phyloP scores from a whole-genome alignment of 345 rosid species.

The Alliaria petiolata region DNA sequence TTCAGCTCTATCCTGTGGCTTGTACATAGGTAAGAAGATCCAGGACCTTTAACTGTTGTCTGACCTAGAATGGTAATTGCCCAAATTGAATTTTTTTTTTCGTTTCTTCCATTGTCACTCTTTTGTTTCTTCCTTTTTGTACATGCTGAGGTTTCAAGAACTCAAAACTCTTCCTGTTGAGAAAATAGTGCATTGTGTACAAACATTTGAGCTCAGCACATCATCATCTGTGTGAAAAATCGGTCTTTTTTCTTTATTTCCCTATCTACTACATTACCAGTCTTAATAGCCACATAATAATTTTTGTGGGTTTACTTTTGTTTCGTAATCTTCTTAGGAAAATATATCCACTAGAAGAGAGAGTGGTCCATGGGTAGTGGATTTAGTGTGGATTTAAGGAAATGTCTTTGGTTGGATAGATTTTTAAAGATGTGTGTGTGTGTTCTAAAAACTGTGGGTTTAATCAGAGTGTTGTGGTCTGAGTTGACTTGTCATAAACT shows the following conservation, averaged over 20 bases:
- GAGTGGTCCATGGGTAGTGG: slow-evolving; percentile 27
- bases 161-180: slow-evolving; percentile 31
- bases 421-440: slow-evolving; percentile 18
- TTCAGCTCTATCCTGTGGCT: slow-evolving; percentile 11
- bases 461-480: slow-evolving; percentile 25
- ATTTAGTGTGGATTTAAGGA: slow-evolving; percentile 37
- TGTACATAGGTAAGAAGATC: slow-evolving; percentile 34
- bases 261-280: slow-evolving; percentile 13
- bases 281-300: slow-evolving; percentile 28
- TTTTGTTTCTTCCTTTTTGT: slow-evolving; percentile 12
- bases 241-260: neutral
- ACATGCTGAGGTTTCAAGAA: slow-evolving; percentile 26
- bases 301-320: neutral
- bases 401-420: slow-evolving; percentile 28
- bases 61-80: slow-evolving; percentile 21
- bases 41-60: slow-evolving; percentile 20
- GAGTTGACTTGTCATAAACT: slow-evolving; percentile 33
- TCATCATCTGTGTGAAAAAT: neutral
- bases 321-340: neutral
- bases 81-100: neutral
- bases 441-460: slow-evolving; percentile 16
- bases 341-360: slow-evolving; percentile 15
- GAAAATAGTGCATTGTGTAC: slow-evolving; percentile 25
- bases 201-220: neutral
- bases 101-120: neutral